Base-by-base conservation (phyloP, 352 stramenopile species). In the Globisporangium uncinulatum region DNA sequence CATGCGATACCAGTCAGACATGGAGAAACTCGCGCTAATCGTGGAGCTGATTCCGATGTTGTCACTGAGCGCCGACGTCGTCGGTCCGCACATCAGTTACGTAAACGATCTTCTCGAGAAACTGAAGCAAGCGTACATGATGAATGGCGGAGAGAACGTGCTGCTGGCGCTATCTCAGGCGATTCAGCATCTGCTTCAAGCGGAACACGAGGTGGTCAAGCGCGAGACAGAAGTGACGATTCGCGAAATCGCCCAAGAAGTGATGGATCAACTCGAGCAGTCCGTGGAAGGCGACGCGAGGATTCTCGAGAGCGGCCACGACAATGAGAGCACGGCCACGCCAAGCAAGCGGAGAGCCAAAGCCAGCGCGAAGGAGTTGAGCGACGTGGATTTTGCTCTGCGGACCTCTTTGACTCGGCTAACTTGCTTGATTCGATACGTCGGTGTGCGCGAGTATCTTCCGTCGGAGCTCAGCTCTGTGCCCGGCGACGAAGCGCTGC, bases 41-140 rank as follows among this genome's bases (percentile, higher is more conserved):
- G 71, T 92, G 21, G 66, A 93, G 61, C 65, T 94, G 37, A 86
- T 94, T 20, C 83, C 86, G 3, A 76, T 90, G 63, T 53, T 94
- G 34, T 69, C 77, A 1, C 54, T 92, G 49, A 77, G 66, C 19
- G 73, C 68, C 29, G 71, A 90, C 8, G 70, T 89, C 32, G 85
- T 79, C 56, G 81, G 79, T 7, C 75, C 89, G n/a, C 78, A 92
- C 36, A 69, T 83, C 15, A 59, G 60, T 10, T 68, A 89, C 14
- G 79, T 94, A 5, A 91, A 84, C 20, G 76, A 68, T 20, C 61
- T 95, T 10, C 69, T 93, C 3, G 75, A 90, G 54, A 90, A 89
- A 32, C 52, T 95, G 21, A 86, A 92, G 57, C 76, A 84, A 49
- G 76, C 76, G 3, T 95, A 81, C 50, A 56, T 83, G 36, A 54